Conservation (phyloP, 2,329 filamentous ascomycete genomes). For the Dothiorella sarmentorum region DNA sequence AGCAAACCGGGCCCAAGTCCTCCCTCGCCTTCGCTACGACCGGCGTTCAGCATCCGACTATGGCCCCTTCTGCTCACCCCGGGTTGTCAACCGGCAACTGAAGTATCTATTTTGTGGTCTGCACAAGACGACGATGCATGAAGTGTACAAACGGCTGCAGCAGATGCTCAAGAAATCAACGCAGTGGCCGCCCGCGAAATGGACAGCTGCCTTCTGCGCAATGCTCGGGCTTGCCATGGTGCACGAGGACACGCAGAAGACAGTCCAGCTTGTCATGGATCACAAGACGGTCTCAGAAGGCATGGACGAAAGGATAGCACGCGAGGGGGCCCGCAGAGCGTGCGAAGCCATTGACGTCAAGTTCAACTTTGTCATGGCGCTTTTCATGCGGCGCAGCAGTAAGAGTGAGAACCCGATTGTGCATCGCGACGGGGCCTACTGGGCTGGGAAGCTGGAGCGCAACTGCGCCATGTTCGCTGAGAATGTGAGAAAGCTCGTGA, state of each 20-base stretch:
- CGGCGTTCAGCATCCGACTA: constrained; percentile 31
- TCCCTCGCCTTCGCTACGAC: constrained; percentile 35
- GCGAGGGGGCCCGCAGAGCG: constrained; percentile 37
- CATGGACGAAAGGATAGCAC: constrained; percentile 27
- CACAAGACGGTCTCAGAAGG: constrained; percentile 32
- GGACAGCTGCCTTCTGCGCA: constrained; percentile 46
- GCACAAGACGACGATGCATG: constrained; percentile 40
- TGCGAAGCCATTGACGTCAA: constrained; percentile 45
- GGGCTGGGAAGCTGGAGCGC: constrained; percentile 9
- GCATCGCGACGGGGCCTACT: constrained; percentile 7
- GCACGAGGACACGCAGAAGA: constrained; percentile 47
- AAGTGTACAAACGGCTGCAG: constrained; percentile 46
- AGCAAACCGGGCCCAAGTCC: constrained; percentile 30
- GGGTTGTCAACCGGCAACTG: constrained; percentile 48
- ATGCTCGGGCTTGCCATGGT: constrained; percentile 48
- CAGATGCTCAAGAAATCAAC: constrained; percentile 44
- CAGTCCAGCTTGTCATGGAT: constrained; percentile 43
- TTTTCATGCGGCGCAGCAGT: constrained; percentile 33
- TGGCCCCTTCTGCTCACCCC: constrained; percentile 38
- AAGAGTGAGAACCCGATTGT: constrained; percentile 16
- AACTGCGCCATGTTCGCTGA: constrained; percentile 6
- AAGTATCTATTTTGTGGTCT: constrained; percentile 49
- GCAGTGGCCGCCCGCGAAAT: constrained; percentile 34
- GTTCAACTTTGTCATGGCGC: constrained; percentile 43
- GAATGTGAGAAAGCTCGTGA: constrained; percentile 5